These are phyloP conservation scores for Acer saccharum DNA, from an alignment of 345 rosid species.

Conservation along the genomic window DNA sequence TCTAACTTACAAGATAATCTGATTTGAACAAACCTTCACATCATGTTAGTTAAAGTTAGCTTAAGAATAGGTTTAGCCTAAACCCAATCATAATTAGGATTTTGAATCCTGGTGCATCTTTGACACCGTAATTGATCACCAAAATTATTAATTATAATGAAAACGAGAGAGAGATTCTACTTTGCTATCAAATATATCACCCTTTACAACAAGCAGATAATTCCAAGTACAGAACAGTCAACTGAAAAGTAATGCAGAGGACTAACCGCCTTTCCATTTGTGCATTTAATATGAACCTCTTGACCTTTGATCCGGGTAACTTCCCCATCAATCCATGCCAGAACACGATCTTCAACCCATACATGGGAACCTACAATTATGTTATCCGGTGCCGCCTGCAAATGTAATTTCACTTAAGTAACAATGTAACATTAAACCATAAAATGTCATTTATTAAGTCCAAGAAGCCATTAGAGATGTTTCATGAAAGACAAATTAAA, in stretches of 20 bases:
- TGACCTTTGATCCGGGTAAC: slow-evolving; percentile 54
- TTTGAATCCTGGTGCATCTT: neutral
- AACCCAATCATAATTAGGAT: neutral
- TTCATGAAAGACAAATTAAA: neutral
- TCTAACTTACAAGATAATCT: neutral
- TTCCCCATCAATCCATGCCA: slow-evolving; percentile 79
- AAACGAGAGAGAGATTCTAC: neutral
- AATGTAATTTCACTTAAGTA: slow-evolving; percentile 17
- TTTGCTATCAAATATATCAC: neutral
- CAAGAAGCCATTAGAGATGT: neutral
- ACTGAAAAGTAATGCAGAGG: neutral
- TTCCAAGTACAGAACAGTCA: neutral
- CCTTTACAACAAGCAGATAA: neutral
- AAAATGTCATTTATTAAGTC: neutral
- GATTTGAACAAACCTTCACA: neutral
- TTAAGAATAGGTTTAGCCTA: neutral
- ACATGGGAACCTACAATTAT: slow-evolving; percentile 83
- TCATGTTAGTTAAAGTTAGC: neutral
- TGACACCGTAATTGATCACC: neutral
- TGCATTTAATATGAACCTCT: slow-evolving; percentile 50
- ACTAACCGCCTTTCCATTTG: slow-evolving; percentile 63
- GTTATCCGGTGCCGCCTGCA: slow-evolving; percentile 69
- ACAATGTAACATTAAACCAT: slow-evolving; percentile 16
- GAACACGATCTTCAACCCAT: slow-evolving; percentile 76
- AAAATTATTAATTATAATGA: neutral